Evolutionary conservation across 164 flowering plant genomes (phyloP), one percentile per base, ranked within the genome.

Genomic region (Cinnamomum micranthum): DNA sequence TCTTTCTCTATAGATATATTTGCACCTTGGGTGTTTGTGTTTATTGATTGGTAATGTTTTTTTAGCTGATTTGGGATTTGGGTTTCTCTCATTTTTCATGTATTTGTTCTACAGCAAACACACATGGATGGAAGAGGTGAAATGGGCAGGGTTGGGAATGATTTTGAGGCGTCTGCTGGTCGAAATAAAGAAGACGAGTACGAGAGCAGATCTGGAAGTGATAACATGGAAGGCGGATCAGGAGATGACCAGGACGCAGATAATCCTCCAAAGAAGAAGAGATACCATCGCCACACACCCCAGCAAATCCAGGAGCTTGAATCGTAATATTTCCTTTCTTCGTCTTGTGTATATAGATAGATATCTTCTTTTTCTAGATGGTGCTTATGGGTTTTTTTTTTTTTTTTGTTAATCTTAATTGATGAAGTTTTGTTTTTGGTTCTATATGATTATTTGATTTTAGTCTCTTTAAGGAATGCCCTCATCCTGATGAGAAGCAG

Each of bases 241-340:
- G 97, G 95, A 6, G 99, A 93, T 64, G 98, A 95, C 71, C 89
- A 81, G 65, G 98, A 91, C 62, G 89, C 86, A 11, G 95, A 91
- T 80, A 87, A 85, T 9, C 97, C 92, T 7, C 95, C 95, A 1
- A 84, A 90, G 82, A 93, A 92, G 84, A 92, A 95, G 78, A 74
- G 97, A 72, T 93, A 95, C 76, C 98, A 95, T 86, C 92, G 99
- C 70, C 99, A 95, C 86, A 95, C 99, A 66, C 97, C 97, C n/a
- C 95, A 92, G 79, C 99, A 95, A 86, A 95, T 95, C 78, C 99
- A 93, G 85, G 98, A 95, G 74, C 97, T 95, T n/a, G 99, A 95
- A 86, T 50, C 92, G 99, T 95, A 85, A 70, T 85, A 55, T 50
- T 3, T 28, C 10, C 47, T 50, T 63, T 62, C 24, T 62, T 60